Conservation (phyloP, 176 grass and related monocot species). For the Avena insularis region DNA sequence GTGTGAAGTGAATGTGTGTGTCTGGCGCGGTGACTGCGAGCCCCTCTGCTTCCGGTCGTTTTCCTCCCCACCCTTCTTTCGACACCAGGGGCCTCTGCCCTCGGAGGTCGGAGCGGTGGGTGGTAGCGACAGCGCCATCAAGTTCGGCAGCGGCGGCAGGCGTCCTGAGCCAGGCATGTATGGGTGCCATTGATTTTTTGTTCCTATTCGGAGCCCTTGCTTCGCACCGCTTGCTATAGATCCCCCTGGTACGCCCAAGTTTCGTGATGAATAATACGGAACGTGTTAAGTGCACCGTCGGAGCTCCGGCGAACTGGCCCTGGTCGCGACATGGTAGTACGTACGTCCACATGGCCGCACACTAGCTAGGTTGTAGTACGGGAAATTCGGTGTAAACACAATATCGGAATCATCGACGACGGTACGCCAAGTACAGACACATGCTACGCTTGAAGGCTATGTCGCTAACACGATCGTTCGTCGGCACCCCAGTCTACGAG, state of each 20-base stretch:
- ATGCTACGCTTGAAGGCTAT: too few species aligned
- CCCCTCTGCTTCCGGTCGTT: constrained; percentile 47
- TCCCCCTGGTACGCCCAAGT: not conserved
- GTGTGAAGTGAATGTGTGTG: not conserved
- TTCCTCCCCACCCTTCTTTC: not conserved
- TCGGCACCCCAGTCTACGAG: too few species aligned
- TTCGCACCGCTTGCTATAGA: not conserved
- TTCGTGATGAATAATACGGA: not conserved
- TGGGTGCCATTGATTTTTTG: constrained; percentile 19
- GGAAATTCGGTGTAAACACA: too few species aligned
- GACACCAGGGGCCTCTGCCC: not conserved
- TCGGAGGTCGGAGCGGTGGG: not conserved
- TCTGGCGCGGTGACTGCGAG: constrained; percentile 29
- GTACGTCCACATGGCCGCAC: too few species aligned
- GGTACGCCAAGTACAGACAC: too few species aligned
- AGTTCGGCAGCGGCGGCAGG: constrained; percentile 34
- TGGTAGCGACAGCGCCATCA: constrained; percentile 54
- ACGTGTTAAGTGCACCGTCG: too few species aligned
- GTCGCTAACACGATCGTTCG: too few species aligned
- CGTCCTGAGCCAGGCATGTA: constrained; percentile 11
- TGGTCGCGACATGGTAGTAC: too few species aligned
- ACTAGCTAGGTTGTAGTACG: too few species aligned
- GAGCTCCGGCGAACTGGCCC: too few species aligned
- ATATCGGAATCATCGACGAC: too few species aligned
- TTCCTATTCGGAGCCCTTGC: not conserved